Percentiles rank a stretch among this genome's conserved stretches.
phyloP scores from a whole-genome alignment of 768 basidiomycete genomes.

The Phanerochaete carnosa region DNA sequence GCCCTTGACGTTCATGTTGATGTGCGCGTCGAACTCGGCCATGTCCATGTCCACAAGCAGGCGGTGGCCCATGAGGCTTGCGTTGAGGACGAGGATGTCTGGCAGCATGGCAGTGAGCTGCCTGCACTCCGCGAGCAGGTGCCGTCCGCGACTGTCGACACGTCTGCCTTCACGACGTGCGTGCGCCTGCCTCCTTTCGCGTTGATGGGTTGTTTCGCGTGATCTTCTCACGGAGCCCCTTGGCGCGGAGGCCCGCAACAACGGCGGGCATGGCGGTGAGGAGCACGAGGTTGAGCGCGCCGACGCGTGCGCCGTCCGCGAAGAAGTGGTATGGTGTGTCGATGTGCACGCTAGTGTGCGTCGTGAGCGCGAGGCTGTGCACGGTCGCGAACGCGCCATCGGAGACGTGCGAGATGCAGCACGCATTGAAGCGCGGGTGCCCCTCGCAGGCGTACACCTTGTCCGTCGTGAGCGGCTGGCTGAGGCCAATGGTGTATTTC shows the following conservation, averaged over 20 bases:
- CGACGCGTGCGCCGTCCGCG: conserved; percentile 50
- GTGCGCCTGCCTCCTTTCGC: conserved; percentile 39
- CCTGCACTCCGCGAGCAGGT: conserved; percentile 45
- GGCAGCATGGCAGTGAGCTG: conserved; percentile 43
- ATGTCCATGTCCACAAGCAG: conserved; percentile 48
- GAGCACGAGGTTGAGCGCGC: conserved; percentile 50
- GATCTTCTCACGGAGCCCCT: conserved; percentile 43
- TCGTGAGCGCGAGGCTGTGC: conserved; percentile 50
- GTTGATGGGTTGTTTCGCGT: conserved; percentile 51
- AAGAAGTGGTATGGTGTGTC: conserved; percentile 78
- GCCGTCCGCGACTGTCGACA: conserved; percentile 40
- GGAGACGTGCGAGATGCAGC: conserved; percentile 35
- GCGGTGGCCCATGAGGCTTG: conserved; percentile 53
- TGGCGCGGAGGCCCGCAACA: conserved; percentile 52
- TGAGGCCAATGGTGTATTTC: no score
- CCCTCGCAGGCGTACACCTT: no score
- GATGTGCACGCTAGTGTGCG: conserved; percentile 78
- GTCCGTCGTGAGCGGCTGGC: no score
- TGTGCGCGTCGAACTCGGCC: conserved; percentile 46
- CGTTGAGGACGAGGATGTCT: conserved; percentile 59
- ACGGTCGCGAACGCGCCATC: conserved; percentile 47
- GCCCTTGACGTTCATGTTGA: conserved; percentile 56
- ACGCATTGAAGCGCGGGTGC: conserved; percentile 44
- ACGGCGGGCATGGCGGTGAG: conserved; percentile 49
- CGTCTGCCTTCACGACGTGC: conserved; percentile 50